Evolutionary conservation across 2,329 filamentous ascomycete genomes (phyloP).

Genomic region (Trichoderma sp.): DNA sequence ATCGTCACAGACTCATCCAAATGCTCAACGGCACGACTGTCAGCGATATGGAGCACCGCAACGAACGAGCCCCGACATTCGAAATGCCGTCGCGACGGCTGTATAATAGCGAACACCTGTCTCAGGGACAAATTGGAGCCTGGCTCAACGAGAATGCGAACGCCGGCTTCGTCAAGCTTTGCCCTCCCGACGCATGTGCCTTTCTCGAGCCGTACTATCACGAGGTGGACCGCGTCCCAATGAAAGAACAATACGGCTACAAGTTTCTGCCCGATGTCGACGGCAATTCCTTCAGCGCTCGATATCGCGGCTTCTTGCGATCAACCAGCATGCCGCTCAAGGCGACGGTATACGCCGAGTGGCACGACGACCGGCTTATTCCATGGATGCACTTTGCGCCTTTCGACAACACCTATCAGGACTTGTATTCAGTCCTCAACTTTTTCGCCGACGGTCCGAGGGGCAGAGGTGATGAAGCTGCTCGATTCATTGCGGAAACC

Average conservation of each 20-base stretch:
- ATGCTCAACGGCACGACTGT: slow-evolving; percentile 68
- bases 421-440: slow-evolving; percentile 65
- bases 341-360: slow-evolving; percentile 71
- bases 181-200: slow-evolving; percentile 40
- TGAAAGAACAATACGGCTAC: slow-evolving; percentile 53
- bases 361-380: slow-evolving; percentile 69
- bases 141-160: slow-evolving; percentile 45
- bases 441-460: slow-evolving; percentile 59
- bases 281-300: slow-evolving; percentile 64
- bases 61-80: slow-evolving; percentile 48
- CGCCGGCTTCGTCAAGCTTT: slow-evolving; percentile 48
- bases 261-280: slow-evolving; percentile 73
- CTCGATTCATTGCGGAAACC: slow-evolving; percentile 58
- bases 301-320: slow-evolving; percentile 64
- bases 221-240: slow-evolving; percentile 37
- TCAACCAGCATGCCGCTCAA: slow-evolving; percentile 69
- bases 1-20: slow-evolving; percentile 69
- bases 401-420: slow-evolving; percentile 67
- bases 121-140: slow-evolving; percentile 40
- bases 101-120: slow-evolving; percentile 45
- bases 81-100: slow-evolving; percentile 44
- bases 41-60: slow-evolving; percentile 45
- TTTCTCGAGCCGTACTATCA: slow-evolving; percentile 42
- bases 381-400: slow-evolving; percentile 75
- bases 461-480: slow-evolving; percentile 53